phyloP scores from a whole-genome alignment of 306 rosid genomes.

The Trifolium fragiferum region DNA sequence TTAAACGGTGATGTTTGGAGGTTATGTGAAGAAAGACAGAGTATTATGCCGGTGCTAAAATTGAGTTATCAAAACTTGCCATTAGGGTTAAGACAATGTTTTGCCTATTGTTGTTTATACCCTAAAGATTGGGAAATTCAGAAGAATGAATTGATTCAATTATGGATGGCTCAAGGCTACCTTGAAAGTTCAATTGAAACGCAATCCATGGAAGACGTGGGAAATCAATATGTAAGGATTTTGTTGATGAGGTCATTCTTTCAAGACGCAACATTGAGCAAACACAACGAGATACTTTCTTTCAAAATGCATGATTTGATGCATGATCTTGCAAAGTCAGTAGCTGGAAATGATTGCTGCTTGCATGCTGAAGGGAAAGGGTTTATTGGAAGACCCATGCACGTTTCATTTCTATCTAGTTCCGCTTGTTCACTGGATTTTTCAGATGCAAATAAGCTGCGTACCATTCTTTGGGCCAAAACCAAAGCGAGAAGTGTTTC shows the following conservation, averaged over 20 bases:
- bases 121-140: slow-evolving; percentile 2
- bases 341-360: slow-evolving; percentile 16
- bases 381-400: slow-evolving; percentile 5
- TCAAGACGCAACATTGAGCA: neutral
- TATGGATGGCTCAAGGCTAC: slow-evolving; percentile 15
- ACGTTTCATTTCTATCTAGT: slow-evolving; percentile 1
- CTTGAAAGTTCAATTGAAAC: slow-evolving; percentile 17
- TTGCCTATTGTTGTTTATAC: slow-evolving; percentile 18
- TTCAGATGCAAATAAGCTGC: neutral
- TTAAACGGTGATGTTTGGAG: slow-evolving; percentile 15
- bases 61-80: slow-evolving; percentile 14
- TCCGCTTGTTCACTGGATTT: neutral
- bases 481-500: neutral
- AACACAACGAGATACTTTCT: neutral
- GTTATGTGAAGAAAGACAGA: slow-evolving; percentile 4
- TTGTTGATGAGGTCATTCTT: slow-evolving; percentile 6
- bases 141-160: slow-evolving; percentile 2
- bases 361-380: neutral
- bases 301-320: slow-evolving; percentile 10
- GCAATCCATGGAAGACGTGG: neutral
- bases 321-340: slow-evolving; percentile 15
- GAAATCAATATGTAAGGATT: slow-evolving; percentile 15
- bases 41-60: neutral
- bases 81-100: slow-evolving; percentile 14
- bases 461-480: slow-evolving; percentile 10